These are phyloP conservation scores for Ustilago tritici DNA, from an alignment of 1,284 basidiomycete genomes.

Conservation along the genomic window DNA sequence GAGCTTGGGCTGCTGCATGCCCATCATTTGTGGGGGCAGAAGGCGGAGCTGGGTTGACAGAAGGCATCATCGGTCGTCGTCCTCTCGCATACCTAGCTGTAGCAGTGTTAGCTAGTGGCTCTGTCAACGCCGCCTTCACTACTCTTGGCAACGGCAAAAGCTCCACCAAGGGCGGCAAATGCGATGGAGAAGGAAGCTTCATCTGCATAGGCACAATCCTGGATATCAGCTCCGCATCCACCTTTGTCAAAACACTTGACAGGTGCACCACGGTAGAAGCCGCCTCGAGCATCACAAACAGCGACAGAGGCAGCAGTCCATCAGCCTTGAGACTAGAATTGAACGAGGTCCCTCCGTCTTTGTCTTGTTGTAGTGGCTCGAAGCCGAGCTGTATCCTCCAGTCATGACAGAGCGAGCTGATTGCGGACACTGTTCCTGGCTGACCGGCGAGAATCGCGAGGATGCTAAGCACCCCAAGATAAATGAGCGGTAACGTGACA, in stretches of 20 bases:
- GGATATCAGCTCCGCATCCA: conserved; percentile 33
- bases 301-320: conserved; percentile 24
- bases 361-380: not conserved
- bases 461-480: conserved; percentile 25
- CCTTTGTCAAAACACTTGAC: conserved; percentile 37
- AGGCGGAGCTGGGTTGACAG: conserved; percentile 11
- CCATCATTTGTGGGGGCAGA: not conserved
- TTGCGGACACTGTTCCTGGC: conserved; percentile 11
- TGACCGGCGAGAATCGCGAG: conserved; percentile 30
- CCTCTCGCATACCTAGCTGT: conserved; percentile 19
- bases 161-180: conserved; percentile 40
- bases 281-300: conserved; percentile 40
- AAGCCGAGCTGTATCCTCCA: conserved; percentile 32
- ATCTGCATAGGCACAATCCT: conserved; percentile 27
- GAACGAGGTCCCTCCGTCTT: not conserved
- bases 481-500: conserved; percentile 39
- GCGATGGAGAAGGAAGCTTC: conserved; percentile 49
- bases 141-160: conserved; percentile 33
- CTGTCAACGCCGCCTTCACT: conserved; percentile 28
- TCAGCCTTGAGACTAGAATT: conserved; percentile 18
- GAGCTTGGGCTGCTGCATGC: not conserved
- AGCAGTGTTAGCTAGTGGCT: conserved; percentile 9
- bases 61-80: conserved; percentile 43
- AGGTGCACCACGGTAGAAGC: conserved; percentile 30
- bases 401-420: conserved; percentile 15